Percentiles rank a stretch among this genome's conserved stretches.
Evolutionary conservation across 2,329 filamentous ascomycete species (phyloP).

Genomic region (Coniochaeta sp.): DNA sequence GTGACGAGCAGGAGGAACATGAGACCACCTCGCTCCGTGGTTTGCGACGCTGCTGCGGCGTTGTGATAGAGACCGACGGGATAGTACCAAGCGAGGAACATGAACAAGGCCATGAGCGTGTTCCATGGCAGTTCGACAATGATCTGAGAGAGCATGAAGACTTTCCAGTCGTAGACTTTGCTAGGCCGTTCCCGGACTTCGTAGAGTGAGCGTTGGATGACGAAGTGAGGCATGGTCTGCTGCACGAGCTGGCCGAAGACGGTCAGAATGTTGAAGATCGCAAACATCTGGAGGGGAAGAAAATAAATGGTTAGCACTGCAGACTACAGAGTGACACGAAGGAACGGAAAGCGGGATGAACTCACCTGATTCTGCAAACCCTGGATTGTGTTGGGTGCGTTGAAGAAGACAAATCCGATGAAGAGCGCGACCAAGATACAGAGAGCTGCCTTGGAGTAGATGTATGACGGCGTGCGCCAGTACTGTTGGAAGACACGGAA

Average conservation of each 20-base stretch:
- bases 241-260: conserved; percentile 75
- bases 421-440: conserved; percentile 62
- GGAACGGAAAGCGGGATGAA: background rate
- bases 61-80: conserved; percentile 71
- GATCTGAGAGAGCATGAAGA: conserved; percentile 78
- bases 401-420: conserved; percentile 75
- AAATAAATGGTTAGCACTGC: background rate
- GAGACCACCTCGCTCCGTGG: conserved; percentile 62
- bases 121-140: conserved; percentile 84
- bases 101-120: conserved; percentile 63
- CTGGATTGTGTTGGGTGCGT: conserved; percentile 62
- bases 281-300: conserved; percentile 59
- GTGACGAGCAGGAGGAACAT: conserved; percentile 70
- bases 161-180: conserved; percentile 78
- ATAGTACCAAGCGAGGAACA: conserved; percentile 81
- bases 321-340: background rate
- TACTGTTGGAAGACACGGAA: conserved; percentile 81
- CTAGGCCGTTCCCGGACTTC: conserved; percentile 79
- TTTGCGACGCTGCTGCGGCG: conserved; percentile 51
- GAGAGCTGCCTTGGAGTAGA: conserved; percentile 72
- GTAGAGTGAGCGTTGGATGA: conserved; percentile 73
- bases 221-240: conserved; percentile 81
- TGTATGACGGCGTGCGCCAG: conserved; percentile 84
- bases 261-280: conserved; percentile 75
- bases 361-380: conserved; percentile 61